A percentile compares a stretch with the other conserved stretches of the same genome.
Evolutionary conservation across 805 yeast species (phyloP).

Genomic region (Candida montana): DNA sequence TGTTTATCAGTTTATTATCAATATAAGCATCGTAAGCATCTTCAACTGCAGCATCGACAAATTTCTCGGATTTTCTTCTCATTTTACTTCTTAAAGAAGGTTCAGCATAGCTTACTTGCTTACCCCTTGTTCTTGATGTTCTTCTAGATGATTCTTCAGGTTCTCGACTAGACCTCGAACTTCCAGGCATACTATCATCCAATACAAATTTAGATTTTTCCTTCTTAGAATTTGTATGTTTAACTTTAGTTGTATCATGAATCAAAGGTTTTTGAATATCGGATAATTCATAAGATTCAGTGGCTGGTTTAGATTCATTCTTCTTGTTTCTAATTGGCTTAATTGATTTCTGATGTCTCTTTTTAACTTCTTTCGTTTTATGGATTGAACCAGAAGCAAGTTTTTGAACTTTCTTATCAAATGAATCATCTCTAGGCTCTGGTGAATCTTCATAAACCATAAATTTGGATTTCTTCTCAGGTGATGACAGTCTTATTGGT

Average conservation of each 20-base stretch:
- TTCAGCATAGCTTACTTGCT: slow-evolving; percentile 57
- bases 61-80: slow-evolving; percentile 57
- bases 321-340: slow-evolving; percentile 1
- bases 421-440: slow-evolving; percentile 4
- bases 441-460: slow-evolving; percentile 22
- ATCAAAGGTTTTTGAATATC: slow-evolving; percentile 20
- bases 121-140: slow-evolving; percentile 47
- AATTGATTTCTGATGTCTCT: slow-evolving; percentile 1
- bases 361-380: not conserved
- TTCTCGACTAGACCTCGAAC: slow-evolving; percentile 8
- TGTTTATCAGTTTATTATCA: slow-evolving; percentile 5
- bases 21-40: slow-evolving; percentile 10
- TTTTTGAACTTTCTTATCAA: slow-evolving; percentile 12
- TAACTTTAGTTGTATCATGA: slow-evolving; percentile 19
- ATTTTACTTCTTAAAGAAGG: slow-evolving; percentile 65
- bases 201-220: slow-evolving; percentile 25
- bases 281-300: slow-evolving; percentile 14
- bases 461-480: slow-evolving; percentile 12
- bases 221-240: slow-evolving; percentile 26
- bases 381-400: slow-evolving; percentile 16
- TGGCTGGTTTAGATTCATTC: not conserved
- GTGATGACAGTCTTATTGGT: slow-evolving; percentile 21
- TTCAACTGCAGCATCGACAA: slow-evolving; percentile 52
- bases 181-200: slow-evolving; percentile 36
- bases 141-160: slow-evolving; percentile 20